phyloP scores from a whole-genome alignment of 2,329 filamentous ascomycete species.

The Cryoendolithus antarcticus region DNA sequence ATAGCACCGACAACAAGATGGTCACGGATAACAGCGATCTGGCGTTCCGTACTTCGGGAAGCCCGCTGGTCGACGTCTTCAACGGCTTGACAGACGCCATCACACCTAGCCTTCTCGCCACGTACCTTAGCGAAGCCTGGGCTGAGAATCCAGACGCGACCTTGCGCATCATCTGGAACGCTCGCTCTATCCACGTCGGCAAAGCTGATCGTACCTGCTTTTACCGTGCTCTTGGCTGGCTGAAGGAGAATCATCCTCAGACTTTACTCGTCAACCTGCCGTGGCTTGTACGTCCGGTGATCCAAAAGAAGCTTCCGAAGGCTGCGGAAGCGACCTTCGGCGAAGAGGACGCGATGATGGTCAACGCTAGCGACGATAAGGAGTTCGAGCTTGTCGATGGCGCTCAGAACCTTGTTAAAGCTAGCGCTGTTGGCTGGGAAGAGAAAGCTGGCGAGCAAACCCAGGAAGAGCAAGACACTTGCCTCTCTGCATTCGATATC shows the following conservation, averaged over 20 bases:
- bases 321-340: constrained; percentile 6
- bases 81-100: constrained; percentile 36
- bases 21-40: constrained; percentile 42
- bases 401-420: background rate
- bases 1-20: constrained; percentile 26
- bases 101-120: constrained; percentile 25
- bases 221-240: constrained; percentile 37
- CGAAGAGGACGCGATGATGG: constrained; percentile 7
- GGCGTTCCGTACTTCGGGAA: constrained; percentile 35
- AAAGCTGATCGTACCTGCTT: constrained; percentile 38
- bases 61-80: constrained; percentile 43
- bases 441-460: constrained; percentile 5
- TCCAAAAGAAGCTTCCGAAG: constrained; percentile 40
- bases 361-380: constrained; percentile 3
- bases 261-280: constrained; percentile 42
- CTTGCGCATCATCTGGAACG: constrained; percentile 49
- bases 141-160: constrained; percentile 34
- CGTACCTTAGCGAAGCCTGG: constrained; percentile 40
- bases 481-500: constrained; percentile 15
- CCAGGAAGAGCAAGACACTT: constrained; percentile 8
- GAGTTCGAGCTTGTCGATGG: constrained; percentile 15
- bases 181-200: constrained; percentile 48
- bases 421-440: background rate
- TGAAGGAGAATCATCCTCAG: constrained; percentile 41
- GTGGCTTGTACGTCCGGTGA: constrained; percentile 45